These are phyloP conservation scores for Parsonsia alboflavescens DNA, from an alignment of 257 asterid species.

Conservation along the genomic window DNA sequence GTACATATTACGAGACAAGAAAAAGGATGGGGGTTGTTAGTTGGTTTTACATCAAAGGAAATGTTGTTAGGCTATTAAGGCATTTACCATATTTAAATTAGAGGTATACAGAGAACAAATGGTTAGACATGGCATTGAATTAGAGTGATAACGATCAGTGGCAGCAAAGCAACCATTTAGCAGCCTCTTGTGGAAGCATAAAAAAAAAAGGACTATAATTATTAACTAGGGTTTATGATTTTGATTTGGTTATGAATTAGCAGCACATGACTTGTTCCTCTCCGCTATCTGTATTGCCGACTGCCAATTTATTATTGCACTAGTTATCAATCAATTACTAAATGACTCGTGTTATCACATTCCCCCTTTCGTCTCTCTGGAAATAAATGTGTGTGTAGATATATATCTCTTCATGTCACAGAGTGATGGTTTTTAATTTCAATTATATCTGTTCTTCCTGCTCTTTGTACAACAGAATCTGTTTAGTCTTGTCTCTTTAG, in stretches of 20 bases:
- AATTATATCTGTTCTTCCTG: too few relatives aligned
- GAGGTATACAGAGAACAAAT: constrained; percentile 1
- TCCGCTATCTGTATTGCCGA: not conserved
- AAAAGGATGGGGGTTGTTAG: not conserved
- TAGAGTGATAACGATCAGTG: constrained; percentile 3
- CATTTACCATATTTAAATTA: not conserved
- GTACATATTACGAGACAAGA: too few relatives aligned
- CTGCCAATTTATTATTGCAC: not conserved
- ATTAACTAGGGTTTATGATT: not conserved
- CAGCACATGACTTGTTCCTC: constrained; percentile 10
- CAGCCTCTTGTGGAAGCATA: not conserved
- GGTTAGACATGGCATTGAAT: constrained; percentile 1
- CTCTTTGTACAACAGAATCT: too few relatives aligned
- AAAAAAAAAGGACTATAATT: not conserved
- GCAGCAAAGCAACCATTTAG: not conserved
- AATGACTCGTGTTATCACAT: not conserved
- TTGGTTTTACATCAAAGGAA: not conserved
- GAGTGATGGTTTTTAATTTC: not conserved
- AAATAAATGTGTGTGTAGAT: not conserved
- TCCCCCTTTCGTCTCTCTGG: not conserved
- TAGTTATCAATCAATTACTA: not conserved
- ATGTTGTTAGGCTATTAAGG: not conserved
- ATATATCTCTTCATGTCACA: too few relatives aligned
- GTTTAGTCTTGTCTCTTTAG: too few relatives aligned
- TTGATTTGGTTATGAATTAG: not conserved